Evolutionary conservation across 768 basidiomycete genomes (phyloP).

Genomic region (Macrolepiota albuminosa): DNA sequence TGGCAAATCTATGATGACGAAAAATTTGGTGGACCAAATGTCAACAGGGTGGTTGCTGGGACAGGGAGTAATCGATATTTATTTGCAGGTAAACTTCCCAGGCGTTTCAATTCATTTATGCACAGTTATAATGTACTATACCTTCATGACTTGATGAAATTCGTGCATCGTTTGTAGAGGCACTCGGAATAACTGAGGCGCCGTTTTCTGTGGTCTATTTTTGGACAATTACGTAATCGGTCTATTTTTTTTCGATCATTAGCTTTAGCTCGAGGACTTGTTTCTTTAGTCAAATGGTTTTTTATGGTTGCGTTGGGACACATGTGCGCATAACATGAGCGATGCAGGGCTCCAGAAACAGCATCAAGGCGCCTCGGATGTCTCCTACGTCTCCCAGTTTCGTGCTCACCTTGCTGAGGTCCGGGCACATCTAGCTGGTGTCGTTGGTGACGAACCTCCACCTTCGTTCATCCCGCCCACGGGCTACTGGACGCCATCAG

Average conservation of each 20-base stretch:
- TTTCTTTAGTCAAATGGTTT: constrained; percentile 6
- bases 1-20: constrained; percentile 28
- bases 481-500: constrained; percentile 60
- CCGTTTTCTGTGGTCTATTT: not conserved
- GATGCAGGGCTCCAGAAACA: constrained; percentile 5
- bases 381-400: constrained; percentile 22
- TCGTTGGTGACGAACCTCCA: constrained; percentile 19
- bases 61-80: not conserved
- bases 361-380: constrained; percentile 9
- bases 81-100: not conserved
- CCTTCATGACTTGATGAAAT: not conserved
- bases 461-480: constrained; percentile 33
- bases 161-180: not conserved
- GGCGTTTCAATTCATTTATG: not conserved
- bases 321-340: constrained; percentile 17
- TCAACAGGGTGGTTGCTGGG: not conserved
- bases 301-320: not conserved
- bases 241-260: not conserved
- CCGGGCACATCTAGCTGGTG: constrained; percentile 32
- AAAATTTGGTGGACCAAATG: not conserved
- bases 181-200: not conserved
- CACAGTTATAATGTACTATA: not conserved
- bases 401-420: constrained; percentile 29
- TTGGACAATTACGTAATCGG: not conserved
- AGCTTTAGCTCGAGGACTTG: not conserved